Evolutionary conservation across 2,329 filamentous ascomycete genomes (phyloP).

Genomic region (Aureobasidium subglaciale): DNA sequence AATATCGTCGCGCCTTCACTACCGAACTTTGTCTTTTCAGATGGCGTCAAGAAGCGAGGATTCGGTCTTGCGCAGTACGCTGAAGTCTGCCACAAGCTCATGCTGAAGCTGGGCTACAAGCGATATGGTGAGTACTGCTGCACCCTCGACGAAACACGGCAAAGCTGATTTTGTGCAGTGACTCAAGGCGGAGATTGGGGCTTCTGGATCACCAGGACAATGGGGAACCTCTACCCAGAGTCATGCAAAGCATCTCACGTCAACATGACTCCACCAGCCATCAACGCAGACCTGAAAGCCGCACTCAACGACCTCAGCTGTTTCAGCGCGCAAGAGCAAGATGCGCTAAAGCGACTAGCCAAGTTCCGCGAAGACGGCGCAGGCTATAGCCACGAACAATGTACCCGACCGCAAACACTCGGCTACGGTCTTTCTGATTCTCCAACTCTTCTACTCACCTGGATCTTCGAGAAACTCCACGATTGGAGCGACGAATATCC

Average conservation of each 20-base stretch:
- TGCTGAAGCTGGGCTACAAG: constrained; percentile 59
- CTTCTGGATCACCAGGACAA: constrained; percentile 54
- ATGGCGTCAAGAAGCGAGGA: constrained; percentile 42
- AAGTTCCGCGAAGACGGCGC: constrained; percentile 54
- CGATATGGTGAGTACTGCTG: constrained; percentile 41
- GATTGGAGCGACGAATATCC: constrained; percentile 67
- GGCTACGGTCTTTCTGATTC: constrained; percentile 63
- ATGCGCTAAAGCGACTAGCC: constrained; percentile 44
- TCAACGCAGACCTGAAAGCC: constrained; percentile 46
- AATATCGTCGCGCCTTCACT: constrained; percentile 48
- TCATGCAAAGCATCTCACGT: constrained; percentile 54
- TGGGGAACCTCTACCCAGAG: constrained; percentile 53
- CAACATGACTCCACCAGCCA: constrained; percentile 48
- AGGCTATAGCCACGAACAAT: constrained; percentile 55
- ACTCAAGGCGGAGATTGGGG: constrained; percentile 66
- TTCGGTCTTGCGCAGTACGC: constrained; percentile 56
- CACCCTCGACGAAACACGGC: too few species aligned
- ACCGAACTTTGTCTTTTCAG: constrained; percentile 52
- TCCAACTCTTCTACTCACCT: constrained; percentile 63
- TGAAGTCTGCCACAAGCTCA: constrained; percentile 59
- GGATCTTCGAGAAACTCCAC: constrained; percentile 75
- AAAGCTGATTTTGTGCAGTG: constrained; percentile 18
- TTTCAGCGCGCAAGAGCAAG: constrained; percentile 46
- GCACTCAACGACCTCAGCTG: constrained; percentile 51
- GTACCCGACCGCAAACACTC: constrained; percentile 65